Conservation (phyloP, 495 filamentous ascomycete species). For the Hypoxylon subgilvum region DNA sequence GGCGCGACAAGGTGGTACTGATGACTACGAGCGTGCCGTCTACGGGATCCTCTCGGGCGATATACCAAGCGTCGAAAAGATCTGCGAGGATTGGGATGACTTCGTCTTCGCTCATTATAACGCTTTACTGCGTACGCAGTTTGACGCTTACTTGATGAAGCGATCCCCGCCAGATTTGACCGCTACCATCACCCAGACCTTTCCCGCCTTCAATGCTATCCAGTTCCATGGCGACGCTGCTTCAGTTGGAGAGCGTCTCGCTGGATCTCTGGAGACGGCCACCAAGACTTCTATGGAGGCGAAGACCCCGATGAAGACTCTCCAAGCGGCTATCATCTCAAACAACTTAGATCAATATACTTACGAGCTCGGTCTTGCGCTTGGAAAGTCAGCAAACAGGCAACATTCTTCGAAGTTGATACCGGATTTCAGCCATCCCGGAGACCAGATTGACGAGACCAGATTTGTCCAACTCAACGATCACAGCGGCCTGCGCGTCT, state of each 20-base stretch:
- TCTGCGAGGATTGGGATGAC: conserved; percentile 86
- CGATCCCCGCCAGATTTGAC: conserved; percentile 52
- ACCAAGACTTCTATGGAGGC: conserved; percentile 56
- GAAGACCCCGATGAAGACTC: conserved; percentile 62
- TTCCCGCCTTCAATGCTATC: conserved; percentile 61
- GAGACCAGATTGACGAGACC: conserved; percentile 43
- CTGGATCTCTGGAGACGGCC: conserved; percentile 57
- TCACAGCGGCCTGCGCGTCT: conserved; percentile 62
- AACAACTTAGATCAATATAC: conserved; percentile 63
- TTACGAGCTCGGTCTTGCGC: conserved; percentile 62
- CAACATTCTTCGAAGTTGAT: conserved; percentile 57
- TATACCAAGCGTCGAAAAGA: conserved; percentile 71
- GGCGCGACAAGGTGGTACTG: conserved; percentile 68
- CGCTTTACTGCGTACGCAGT: conserved; percentile 71
- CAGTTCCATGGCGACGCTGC: conserved; percentile 59
- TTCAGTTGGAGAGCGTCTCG: conserved; percentile 55
- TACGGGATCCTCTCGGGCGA: conserved; percentile 89
- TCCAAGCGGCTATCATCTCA: conserved; percentile 70
- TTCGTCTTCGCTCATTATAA: conserved; percentile 91
- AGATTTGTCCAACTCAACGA: conserved; percentile 60
- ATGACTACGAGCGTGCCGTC: conserved; percentile 84
- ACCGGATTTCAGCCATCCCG: conserved; percentile 37
- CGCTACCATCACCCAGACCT: conserved; percentile 46
- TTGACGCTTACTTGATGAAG: conserved; percentile 64
- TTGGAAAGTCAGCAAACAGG: conserved; percentile 61